phyloP scores from a whole-genome alignment of 2,329 filamentous ascomycete species.

The Alternaria sp. region DNA sequence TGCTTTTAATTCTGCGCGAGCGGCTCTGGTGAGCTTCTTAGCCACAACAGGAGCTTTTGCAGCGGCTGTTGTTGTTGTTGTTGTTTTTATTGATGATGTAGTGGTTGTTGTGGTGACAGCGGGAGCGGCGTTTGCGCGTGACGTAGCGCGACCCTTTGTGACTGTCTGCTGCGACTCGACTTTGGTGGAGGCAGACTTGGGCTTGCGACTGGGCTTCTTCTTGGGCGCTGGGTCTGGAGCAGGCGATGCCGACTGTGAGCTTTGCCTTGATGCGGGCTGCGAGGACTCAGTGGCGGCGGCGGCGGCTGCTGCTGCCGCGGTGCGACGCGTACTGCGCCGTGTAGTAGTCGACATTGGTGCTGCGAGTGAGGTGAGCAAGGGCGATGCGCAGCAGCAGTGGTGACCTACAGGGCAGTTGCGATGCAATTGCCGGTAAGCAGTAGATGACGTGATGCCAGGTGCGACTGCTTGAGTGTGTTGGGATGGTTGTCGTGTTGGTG shows the following conservation, averaged over 20 bases:
- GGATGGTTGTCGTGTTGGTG: slow-evolving; percentile 6
- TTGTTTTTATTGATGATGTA: slow-evolving; percentile 16
- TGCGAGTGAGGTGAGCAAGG: slow-evolving; percentile 24
- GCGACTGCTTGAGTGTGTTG: slow-evolving; percentile 15
- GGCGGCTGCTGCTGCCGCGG: slow-evolving; percentile 12
- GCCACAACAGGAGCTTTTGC: slow-evolving; percentile 10
- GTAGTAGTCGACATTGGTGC: slow-evolving; percentile 29
- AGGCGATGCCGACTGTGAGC: slow-evolving; percentile 13
- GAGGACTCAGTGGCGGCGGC: slow-evolving; percentile 26
- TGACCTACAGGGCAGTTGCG: slow-evolving; percentile 24
- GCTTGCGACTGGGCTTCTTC: slow-evolving; percentile 21
- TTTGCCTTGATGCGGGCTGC: slow-evolving; percentile 14
- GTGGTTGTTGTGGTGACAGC: slow-evolving; percentile 18
- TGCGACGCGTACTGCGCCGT: slow-evolving; percentile 31
- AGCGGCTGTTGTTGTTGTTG: slow-evolving; percentile 3
- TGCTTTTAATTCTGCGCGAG: slow-evolving; percentile 22
- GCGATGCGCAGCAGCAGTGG: slow-evolving; percentile 21
- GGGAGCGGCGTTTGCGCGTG: slow-evolving; percentile 23
- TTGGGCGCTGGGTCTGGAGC: slow-evolving; percentile 16
- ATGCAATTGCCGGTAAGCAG: slow-evolving; percentile 12
- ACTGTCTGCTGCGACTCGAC: slow-evolving; percentile 22
- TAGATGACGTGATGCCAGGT: slow-evolving; percentile 9
- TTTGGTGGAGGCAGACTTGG: slow-evolving; percentile 23
- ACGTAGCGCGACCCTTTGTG: slow-evolving; percentile 18
- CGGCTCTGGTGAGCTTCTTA: slow-evolving; percentile 27